These are phyloP conservation scores for Fraxinus velutina DNA, from an alignment of 305 asterid species.

Conservation along the genomic window DNA sequence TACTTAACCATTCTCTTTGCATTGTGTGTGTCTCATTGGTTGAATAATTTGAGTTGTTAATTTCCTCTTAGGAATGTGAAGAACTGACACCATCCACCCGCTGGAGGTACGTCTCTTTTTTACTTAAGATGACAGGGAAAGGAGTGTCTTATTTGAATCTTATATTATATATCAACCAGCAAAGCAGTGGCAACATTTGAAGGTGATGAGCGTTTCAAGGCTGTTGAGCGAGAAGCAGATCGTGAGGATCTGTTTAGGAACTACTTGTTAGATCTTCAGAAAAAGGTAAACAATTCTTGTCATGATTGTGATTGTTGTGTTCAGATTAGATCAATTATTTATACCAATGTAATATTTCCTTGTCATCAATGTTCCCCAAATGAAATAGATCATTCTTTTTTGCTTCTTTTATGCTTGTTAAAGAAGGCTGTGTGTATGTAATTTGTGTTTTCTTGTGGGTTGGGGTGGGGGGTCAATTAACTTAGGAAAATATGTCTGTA, in stretches of 20 bases:
- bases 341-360: background rate
- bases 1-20: background rate
- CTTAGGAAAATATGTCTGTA: background rate
- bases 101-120: conserved; percentile 65
- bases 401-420: background rate
- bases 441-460: background rate
- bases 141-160: conserved; percentile 23
- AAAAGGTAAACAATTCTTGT: conserved; percentile 49
- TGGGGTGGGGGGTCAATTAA: background rate
- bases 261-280: conserved; percentile 88
- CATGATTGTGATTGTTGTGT: conserved; percentile 4
- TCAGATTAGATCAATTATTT: background rate
- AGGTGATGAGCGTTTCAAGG: conserved; percentile 91
- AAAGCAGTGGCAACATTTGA: conserved; percentile 85
- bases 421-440: background rate
- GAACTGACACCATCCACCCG: conserved; percentile 87
- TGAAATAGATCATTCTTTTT: background rate
- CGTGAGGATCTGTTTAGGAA: conserved; percentile 92
- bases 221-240: conserved; percentile 84
- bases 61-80: conserved; percentile 68
- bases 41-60: conserved; percentile 25
- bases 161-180: conserved; percentile 45
- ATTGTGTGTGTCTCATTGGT: conserved; percentile 5
- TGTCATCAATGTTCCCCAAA: background rate
- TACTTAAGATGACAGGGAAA: conserved; percentile 7